phyloP scores from a whole-genome alignment of 352 stramenopile genomes.

The Phytophthora hibernalis region DNA sequence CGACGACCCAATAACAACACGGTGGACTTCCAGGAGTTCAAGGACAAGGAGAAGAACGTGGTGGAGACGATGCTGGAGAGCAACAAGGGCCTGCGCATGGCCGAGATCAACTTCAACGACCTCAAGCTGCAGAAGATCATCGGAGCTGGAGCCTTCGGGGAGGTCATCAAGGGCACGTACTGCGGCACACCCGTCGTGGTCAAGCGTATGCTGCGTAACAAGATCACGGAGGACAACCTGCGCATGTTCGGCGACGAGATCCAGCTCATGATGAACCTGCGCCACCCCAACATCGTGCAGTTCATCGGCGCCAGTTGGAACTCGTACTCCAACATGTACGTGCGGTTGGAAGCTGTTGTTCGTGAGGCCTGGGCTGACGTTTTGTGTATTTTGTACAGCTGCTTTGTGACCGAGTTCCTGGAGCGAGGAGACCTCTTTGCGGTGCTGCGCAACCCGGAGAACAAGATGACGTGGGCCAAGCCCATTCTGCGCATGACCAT shows the following conservation, averaged over 20 bases:
- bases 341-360: constrained; percentile 7
- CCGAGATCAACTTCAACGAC: constrained; percentile 91
- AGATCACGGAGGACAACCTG: constrained; percentile 90
- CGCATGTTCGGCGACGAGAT: constrained; percentile 91
- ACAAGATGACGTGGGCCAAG: constrained; percentile 86
- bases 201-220: constrained; percentile 90
- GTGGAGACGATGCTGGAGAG: constrained; percentile 90
- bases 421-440: constrained; percentile 85
- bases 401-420: constrained; percentile 89
- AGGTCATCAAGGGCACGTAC: constrained; percentile 91
- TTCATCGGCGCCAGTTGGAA: constrained; percentile 93
- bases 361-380: constrained; percentile 17
- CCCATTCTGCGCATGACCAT: constrained; percentile 91
- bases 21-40: constrained; percentile 87
- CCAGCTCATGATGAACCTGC: constrained; percentile 92
- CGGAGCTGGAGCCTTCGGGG: constrained; percentile 82
- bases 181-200: constrained; percentile 89
- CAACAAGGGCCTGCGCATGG: constrained; percentile 88
- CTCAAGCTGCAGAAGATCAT: constrained; percentile 91
- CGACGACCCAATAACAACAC: constrained; percentile 48
- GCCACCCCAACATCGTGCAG: constrained; percentile 90
- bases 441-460: constrained; percentile 82
- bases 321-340: constrained; percentile 92
- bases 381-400: constrained; percentile 48
- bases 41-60: constrained; percentile 88